phyloP scores from a whole-genome alignment of 2,329 filamentous ascomycete species.

The Aspergillus sp. region DNA sequence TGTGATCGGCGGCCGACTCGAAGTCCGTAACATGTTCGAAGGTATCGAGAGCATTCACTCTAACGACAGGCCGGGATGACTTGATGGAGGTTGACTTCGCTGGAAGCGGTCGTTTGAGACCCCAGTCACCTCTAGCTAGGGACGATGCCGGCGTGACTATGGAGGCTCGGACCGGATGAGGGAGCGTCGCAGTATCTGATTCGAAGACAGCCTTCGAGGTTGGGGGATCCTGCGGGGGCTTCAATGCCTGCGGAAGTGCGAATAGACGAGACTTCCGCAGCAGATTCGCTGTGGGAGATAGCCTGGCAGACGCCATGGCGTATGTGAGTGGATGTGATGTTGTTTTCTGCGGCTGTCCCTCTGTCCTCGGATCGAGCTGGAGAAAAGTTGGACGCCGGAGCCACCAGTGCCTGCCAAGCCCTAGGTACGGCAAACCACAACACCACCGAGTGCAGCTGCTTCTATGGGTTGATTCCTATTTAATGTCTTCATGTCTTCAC shows the following conservation, averaged over 20 bases:
- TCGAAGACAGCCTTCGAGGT: constrained; percentile 48
- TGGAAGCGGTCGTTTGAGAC: constrained; percentile 81
- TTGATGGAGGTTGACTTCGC: constrained; percentile 69
- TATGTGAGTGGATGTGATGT: constrained; percentile 19
- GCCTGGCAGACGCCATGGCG: constrained; percentile 43
- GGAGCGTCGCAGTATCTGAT: constrained; percentile 69
- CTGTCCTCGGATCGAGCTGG: constrained; percentile 12
- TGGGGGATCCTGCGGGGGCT: constrained; percentile 55
- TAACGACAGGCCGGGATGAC: constrained; percentile 68
- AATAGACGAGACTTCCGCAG: constrained; percentile 88
- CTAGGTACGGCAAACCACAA: constrained; percentile 22
- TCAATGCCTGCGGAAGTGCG: constrained; percentile 74
- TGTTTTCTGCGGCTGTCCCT: constrained; percentile 11
- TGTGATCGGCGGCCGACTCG: constrained; percentile 76
- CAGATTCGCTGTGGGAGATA: constrained; percentile 64
- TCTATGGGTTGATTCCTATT: background rate
- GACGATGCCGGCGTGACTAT: constrained; percentile 75
- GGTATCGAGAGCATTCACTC: constrained; percentile 76
- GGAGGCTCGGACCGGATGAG: constrained; percentile 77
- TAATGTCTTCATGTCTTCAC: background rate
- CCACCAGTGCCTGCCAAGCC: constrained; percentile 19
- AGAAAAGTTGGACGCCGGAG: constrained; percentile 33
- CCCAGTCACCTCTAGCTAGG: constrained; percentile 80
- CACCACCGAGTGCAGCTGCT: constrained; percentile 17
- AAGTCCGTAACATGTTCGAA: constrained; percentile 89